phyloP scores from a whole-genome alignment of 352 stramenopile species.

The Globisporangium ultimum region DNA sequence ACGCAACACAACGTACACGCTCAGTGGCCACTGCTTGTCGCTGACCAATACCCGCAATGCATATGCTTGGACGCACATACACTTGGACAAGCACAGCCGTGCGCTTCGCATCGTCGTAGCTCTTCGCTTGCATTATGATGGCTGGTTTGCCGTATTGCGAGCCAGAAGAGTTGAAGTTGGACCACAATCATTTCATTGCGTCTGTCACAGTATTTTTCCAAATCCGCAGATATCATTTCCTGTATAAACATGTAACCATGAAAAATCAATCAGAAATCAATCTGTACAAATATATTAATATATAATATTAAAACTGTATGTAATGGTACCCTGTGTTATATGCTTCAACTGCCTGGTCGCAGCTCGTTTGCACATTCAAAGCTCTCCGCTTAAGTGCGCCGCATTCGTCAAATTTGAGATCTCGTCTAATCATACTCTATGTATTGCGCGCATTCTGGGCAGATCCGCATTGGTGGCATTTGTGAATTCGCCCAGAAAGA shows the following conservation, averaged over 20 bases:
- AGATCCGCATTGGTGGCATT: neutral
- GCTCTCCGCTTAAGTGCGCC: neutral
- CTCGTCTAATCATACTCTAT: neutral
- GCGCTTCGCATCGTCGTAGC: too few relatives aligned
- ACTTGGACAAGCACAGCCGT: neutral
- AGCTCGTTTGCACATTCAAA: neutral
- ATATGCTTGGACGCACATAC: too few relatives aligned
- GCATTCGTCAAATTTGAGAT: neutral
- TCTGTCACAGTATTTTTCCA: neutral
- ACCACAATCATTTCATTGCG: neutral
- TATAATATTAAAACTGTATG: too few relatives aligned
- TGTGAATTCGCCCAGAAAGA: neutral
- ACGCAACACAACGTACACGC: too few relatives aligned
- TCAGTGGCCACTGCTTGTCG: too few relatives aligned
- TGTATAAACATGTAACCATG: neutral
- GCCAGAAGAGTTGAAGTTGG: conserved; percentile 7
- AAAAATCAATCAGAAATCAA: neutral
- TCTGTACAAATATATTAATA: neutral
- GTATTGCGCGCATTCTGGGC: neutral
- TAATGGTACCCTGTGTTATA: neutral
- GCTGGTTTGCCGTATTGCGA: neutral
- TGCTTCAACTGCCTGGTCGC: neutral
- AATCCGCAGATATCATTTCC: neutral
- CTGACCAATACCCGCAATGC: too few relatives aligned
- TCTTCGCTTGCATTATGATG: too few relatives aligned